phyloP scores from a whole-genome alignment of 2,329 filamentous ascomycete species.

The Colletotrichum sp. region DNA sequence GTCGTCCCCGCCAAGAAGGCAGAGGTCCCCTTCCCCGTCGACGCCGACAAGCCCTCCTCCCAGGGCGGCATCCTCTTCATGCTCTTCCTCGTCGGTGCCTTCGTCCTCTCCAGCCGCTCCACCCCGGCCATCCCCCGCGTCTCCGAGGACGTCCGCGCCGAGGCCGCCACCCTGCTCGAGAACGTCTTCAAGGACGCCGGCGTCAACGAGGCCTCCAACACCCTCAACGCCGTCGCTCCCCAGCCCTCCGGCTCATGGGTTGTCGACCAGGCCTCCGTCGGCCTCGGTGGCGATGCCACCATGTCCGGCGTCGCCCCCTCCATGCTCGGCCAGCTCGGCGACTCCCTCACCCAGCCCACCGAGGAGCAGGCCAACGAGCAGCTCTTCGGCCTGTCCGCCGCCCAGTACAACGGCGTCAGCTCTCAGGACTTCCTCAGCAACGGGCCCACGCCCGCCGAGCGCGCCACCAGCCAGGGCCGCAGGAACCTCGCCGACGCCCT shows the following conservation, averaged over 20 bases:
- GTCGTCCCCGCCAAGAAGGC: conserved; percentile 60
- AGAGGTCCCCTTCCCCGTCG: conserved; percentile 48
- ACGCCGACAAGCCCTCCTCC: conserved; percentile 65
- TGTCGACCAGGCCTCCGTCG: conserved; percentile 36
- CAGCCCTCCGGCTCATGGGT: conserved; percentile 59
- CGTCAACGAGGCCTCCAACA: conserved; percentile 52
- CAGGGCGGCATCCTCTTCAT: conserved; percentile 88
- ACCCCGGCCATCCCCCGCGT: conserved; percentile 77
- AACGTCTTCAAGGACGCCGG: conserved; percentile 84
- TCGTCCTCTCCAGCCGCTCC: conserved; percentile 86
- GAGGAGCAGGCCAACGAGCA: conserved; percentile 89
- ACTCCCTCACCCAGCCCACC: conserved; percentile 74
- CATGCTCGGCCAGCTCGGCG: conserved; percentile 69
- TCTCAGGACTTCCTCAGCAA: conserved; percentile 75
- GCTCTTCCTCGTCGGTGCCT: conserved; percentile 95
- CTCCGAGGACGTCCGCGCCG: conserved; percentile 80
- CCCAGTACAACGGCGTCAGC: conserved; percentile 87
- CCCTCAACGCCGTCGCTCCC: conserved; percentile 51
- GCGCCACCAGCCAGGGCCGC: conserved; percentile 65
- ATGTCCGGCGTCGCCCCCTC: conserved; percentile 60
- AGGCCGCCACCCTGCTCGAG: conserved; percentile 78
- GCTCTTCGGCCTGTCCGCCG: conserved; percentile 82
- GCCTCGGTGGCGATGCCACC: conserved; percentile 44
- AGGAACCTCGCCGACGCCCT: conserved; percentile 82
- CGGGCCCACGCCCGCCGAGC: conserved; percentile 42